Base-by-base conservation (phyloP, 768 basidiomycete genomes). In the Ephemerocybe angulata region DNA sequence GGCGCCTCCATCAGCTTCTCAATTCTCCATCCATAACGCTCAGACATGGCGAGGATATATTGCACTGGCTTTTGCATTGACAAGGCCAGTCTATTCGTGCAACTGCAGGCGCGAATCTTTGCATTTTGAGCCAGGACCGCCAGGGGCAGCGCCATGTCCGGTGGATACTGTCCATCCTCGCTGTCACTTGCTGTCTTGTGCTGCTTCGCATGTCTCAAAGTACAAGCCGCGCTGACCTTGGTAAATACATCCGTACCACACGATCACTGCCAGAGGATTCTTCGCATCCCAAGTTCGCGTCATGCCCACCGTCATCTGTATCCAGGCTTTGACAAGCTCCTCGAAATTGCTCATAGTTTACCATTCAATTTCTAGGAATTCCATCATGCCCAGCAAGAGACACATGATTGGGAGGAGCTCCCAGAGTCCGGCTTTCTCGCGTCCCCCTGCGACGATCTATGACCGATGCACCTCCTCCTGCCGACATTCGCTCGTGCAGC, bases 1-100 rank as follows among this genome's bases (percentile, higher is more conserved):
- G 29, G 47, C 44, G 31, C 58, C 50, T 35, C 52, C 50, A 56
- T 54, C 47, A 55, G 54, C 52, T 57, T 55, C 56, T 52, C 50
- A 59, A 53, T 51, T 60, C 58, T 59, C 62, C 59, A 58, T 50
- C 52, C 56, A 57, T 56, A 47, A 35, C 53, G 10, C 42, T 50
- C 12, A n/a, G n/a, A 28, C 27, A 42, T 29, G n/a, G 31, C 41
- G 5, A 41, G 38, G 38, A 41, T 43, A 19, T n/a, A 58, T 50
- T 50, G 41, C 47, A 41, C 37, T 42, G 48, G 25, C 25, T 21
- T 35, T 50, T 13, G 27, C 15, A 24, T 19, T 24, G 24, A 27
- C 24, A 17, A n/a, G 6, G 10, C 31, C 33, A 35, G n/a, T 37
- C 13, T 52, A 15, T 15, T 28, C 37, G 21, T 22, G 33, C 48